phyloP scores from a whole-genome alignment of 345 rosid species.

The Dimocarpus longan region DNA sequence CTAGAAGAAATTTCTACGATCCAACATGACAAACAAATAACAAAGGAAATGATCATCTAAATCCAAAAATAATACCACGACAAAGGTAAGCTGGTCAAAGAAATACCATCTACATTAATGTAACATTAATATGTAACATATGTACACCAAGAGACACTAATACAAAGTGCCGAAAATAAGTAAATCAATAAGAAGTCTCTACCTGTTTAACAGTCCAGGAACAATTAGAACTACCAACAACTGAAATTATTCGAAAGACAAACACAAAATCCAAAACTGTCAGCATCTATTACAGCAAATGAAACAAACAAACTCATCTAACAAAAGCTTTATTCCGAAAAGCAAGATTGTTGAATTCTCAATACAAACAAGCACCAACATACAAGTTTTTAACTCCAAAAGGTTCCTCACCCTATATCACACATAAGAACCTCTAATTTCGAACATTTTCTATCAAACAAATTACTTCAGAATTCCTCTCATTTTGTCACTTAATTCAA shows the following conservation, averaged over 20 bases:
- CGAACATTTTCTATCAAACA: too few relatives aligned
- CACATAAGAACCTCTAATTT: background rate
- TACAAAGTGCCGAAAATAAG: background rate
- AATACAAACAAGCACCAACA: too few relatives aligned
- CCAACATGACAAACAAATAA: background rate
- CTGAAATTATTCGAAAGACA: conserved; percentile 42
- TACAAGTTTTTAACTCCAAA: too few relatives aligned
- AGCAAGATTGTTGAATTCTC: too few relatives aligned
- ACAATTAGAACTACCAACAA: conserved; percentile 82
- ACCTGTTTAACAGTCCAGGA: conserved; percentile 86
- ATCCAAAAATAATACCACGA: background rate
- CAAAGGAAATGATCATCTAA: background rate
- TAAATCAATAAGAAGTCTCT: conserved; percentile 8
- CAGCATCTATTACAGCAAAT: background rate
- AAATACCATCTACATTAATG: background rate
- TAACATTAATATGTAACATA: background rate
- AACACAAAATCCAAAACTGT: background rate
- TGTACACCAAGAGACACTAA: background rate
- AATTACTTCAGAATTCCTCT: too few relatives aligned
- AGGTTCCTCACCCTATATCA: too few relatives aligned
- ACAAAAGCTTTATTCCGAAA: too few relatives aligned
- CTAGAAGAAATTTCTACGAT: background rate
- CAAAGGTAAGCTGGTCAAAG: background rate
- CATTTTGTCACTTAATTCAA: too few relatives aligned
- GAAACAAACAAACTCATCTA: background rate